Percentiles rank a stretch among this genome's conserved stretches.
phyloP scores from a whole-genome alignment of 2,329 filamentous ascomycete genomes.

The Aureobasidium sp. region DNA sequence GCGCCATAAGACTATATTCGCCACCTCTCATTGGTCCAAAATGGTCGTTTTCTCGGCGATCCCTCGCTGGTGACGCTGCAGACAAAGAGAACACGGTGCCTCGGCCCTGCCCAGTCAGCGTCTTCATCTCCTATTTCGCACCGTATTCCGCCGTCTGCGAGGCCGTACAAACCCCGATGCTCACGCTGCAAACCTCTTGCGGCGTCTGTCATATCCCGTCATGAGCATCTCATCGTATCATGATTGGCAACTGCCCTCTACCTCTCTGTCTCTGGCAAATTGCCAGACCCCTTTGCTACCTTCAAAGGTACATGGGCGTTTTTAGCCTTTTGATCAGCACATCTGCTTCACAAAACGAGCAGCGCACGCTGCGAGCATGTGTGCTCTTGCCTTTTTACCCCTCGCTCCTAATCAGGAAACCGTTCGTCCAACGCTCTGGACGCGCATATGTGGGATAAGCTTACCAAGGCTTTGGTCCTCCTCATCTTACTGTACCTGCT shows the following conservation, averaged over 20 bases:
- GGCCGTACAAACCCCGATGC: neutral
- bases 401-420: neutral
- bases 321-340: constrained; percentile 6
- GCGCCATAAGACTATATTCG: constrained; percentile 1
- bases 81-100: neutral
- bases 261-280: neutral
- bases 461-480: neutral
- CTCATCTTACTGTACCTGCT: constrained; percentile 6
- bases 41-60: neutral
- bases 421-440: neutral
- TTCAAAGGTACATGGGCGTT: neutral
- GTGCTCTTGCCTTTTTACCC: constrained; percentile 10
- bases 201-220: neutral
- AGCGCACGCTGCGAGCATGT: constrained; percentile 6
- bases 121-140: neutral
- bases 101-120: neutral
- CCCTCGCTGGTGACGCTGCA: constrained; percentile 2
- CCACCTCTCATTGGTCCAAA: constrained; percentile 5
- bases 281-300: neutral
- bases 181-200: neutral
- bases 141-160: constrained; percentile 4
- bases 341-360: neutral
- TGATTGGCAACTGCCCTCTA: neutral
- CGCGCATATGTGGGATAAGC: constrained; percentile 6
- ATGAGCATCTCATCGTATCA: neutral